Evolutionary conservation across 129 eudicot genomes (phyloP).

Genomic region (Scalesia atractyloides): DNA sequence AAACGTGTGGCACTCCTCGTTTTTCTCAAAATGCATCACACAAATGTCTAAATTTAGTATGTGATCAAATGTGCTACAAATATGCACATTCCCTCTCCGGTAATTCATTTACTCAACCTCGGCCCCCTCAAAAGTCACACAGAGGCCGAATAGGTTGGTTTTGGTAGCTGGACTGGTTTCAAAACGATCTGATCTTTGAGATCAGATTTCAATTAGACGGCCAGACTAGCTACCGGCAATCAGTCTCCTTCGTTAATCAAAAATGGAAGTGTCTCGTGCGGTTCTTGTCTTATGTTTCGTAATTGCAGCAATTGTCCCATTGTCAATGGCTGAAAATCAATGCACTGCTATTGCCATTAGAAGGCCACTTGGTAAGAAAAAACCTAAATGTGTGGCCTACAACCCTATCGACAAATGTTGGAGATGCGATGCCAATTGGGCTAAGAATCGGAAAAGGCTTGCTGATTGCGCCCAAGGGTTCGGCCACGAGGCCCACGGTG

Average conservation of each 20-base stretch:
- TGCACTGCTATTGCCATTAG: conserved; percentile 3
- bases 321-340: conserved; percentile 29
- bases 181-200: conserved; percentile 27
- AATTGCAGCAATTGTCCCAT: conserved; percentile 25
- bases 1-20: conserved; percentile 25
- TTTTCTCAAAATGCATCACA: conserved; percentile 19
- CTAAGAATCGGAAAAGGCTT: conserved; percentile 35
- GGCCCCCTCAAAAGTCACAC: conserved; percentile 12
- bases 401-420: conserved; percentile 72
- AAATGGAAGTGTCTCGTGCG: conserved; percentile 33
- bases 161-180: conserved; percentile 36
- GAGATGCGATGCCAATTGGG: conserved; percentile 64
- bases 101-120: conserved; percentile 25
- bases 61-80: background rate
- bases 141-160: conserved; percentile 24
- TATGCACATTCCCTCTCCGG: background rate
- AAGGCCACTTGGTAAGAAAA: conserved; percentile 25
- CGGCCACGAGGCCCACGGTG: conserved; percentile 48
- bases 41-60: conserved; percentile 6
- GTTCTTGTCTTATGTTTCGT: conserved; percentile 29
- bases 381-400: conserved; percentile 40
- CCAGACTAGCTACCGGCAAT: conserved; percentile 36
- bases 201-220: conserved; percentile 23
- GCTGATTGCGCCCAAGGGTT: conserved; percentile 61
- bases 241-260: conserved; percentile 16